Base-by-base conservation (phyloP, 306 rosid genomes). In the Phaseolus lunatus region DNA sequence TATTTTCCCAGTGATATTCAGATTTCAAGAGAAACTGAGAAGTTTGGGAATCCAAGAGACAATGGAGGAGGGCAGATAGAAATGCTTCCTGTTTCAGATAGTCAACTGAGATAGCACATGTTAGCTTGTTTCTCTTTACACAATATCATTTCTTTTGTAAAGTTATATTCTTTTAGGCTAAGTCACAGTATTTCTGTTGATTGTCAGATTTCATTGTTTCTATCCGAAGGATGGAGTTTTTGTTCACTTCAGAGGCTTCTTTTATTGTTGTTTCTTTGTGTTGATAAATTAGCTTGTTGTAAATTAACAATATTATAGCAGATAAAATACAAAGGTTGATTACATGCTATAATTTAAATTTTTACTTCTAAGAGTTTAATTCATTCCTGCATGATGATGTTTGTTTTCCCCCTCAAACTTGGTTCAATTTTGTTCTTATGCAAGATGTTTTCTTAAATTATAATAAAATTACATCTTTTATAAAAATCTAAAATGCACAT, bases 1-100 rank as follows among this genome's bases (percentile, higher is more conserved):
- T 90, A 88, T 75, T 68, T 23, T 18, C 97, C 97, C 0, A 62
- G 78, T 23, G 98, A 94, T 77, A 89, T 94, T 73, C 98, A 89
- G 67, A 94, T 94, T 41, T 92, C 93, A 26, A 85, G 95, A 77
- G 97, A 90, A 85, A 77, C 80, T 13, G 98, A 92, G 71, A 94
- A 85, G 66, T 70, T 81, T 61, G 87, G 75, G 61, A 69, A 82
- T 77, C 69, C 14, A 78, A 85, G 91, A 56, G 72, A 75, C 68
- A 41, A 77, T 41, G 89, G 75, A 71, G 73, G 73, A 71, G 90
- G 81, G 78, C 90, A 94, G 47, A 84, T 88, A 82, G 97, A 94
- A 91, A 90, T 90, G 96, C 73, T 76, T 75, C 83, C 88, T 0
- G 84, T 89, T 78, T 37, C 83, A 72, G 79, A 52, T 69, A 84